These are phyloP conservation scores for Otatea glauca DNA, from an alignment of 176 grass and related monocot genomes.

Conservation along the genomic window DNA sequence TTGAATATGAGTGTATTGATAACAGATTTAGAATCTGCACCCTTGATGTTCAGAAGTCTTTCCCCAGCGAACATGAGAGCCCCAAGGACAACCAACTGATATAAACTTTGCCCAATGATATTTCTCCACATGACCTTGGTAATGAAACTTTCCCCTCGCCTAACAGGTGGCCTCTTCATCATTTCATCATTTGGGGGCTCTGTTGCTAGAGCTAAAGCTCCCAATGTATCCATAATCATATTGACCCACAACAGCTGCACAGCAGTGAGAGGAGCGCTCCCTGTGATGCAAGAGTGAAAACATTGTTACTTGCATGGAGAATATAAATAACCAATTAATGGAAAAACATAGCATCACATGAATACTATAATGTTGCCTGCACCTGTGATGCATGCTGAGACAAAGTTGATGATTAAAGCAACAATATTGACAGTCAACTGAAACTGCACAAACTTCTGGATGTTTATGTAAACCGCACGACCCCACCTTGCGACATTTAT, in stretches of 20 bases:
- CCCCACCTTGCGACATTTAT: conserved; percentile 80
- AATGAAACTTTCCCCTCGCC: conserved; percentile 76
- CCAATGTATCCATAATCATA: conserved; percentile 99
- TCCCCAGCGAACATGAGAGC: conserved; percentile 73
- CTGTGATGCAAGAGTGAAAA: conserved; percentile 47
- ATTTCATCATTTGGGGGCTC: conserved; percentile 90
- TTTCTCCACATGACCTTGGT: conserved; percentile 95
- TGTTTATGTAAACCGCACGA: conserved; percentile 89
- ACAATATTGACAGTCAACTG: conserved; percentile 93
- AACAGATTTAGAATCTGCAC: conserved; percentile 58
- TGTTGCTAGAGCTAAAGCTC: conserved; percentile 92
- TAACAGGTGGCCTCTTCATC: conserved; percentile 80
- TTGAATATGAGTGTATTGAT: conserved; percentile 96
- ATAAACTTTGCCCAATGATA: conserved; percentile 85
- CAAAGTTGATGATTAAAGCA: conserved; percentile 82
- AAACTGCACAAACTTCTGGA: conserved; percentile 94
- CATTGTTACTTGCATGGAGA: neutral
- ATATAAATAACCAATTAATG: neutral
- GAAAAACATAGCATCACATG: neutral
- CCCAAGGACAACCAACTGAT: conserved; percentile 82
- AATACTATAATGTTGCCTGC: neutral
- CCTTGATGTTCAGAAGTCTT: conserved; percentile 66
- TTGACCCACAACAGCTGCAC: conserved; percentile 98
- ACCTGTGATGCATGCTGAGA: conserved; percentile 84
- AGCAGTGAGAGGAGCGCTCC: conserved; percentile 85